Percentiles rank a stretch among this genome's conserved stretches.
Evolutionary conservation across 345 rosid genomes (phyloP).

Genomic region (Balakata baccata): DNA sequence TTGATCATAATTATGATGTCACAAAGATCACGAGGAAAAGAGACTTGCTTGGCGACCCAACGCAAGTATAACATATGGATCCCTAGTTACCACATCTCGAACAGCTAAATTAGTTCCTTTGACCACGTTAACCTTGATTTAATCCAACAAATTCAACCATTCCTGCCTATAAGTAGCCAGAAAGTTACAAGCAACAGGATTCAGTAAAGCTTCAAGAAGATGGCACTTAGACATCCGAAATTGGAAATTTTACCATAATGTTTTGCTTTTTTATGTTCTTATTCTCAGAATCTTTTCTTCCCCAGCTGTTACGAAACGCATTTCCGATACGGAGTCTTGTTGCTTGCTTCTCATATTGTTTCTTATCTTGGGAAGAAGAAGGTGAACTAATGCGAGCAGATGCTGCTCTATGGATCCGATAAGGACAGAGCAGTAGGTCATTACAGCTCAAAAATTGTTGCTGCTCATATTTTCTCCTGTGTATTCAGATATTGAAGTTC

Average conservation of each 20-base stretch:
- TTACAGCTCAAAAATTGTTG: conserved; percentile 52
- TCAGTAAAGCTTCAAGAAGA: conserved; percentile 10
- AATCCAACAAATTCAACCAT: conserved; percentile 97
- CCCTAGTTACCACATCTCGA: conserved; percentile 84
- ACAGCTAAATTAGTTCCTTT: conserved; percentile 91
- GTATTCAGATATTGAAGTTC: conserved; percentile 19
- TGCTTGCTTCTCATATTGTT: conserved; percentile 43
- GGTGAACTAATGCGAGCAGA: conserved; percentile 27
- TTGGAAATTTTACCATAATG: conserved; percentile 54
- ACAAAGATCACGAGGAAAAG: conserved; percentile 4
- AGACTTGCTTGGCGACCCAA: conserved; percentile 83
- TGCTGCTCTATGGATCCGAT: conserved; percentile 31
- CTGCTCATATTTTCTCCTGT: conserved; percentile 81
- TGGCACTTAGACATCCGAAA: neutral
- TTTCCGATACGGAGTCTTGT: conserved; percentile 66
- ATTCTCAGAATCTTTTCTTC: conserved; percentile 61
- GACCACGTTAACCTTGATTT: conserved; percentile 88
- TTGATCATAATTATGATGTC: neutral
- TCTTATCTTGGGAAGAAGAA: conserved; percentile 40
- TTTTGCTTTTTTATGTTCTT: conserved; percentile 63
- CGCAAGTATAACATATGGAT: conserved; percentile 85
- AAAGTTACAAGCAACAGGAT: conserved; percentile 11
- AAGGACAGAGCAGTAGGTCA: conserved; percentile 42
- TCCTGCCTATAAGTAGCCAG: conserved; percentile 72
- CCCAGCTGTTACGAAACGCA: conserved; percentile 90